Base-by-base conservation (phyloP, 441 rosid species). In the Theobroma grandiflorum region DNA sequence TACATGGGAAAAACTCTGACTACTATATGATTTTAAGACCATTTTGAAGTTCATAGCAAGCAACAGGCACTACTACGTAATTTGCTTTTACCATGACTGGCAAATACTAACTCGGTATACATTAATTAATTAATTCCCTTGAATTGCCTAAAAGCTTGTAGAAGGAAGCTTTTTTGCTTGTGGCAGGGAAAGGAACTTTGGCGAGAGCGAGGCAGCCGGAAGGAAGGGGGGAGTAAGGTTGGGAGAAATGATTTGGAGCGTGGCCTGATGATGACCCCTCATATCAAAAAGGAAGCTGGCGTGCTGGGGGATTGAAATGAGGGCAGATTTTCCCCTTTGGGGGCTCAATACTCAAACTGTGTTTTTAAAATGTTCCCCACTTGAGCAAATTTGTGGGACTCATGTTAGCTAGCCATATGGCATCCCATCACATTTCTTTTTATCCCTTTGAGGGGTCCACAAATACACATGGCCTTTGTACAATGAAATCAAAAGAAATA, bases 161-260 rank as follows among this genome's bases (percentile, higher is more conserved):
- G 50, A 31, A 71, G 33, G 62, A 52, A 53, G 18, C 76, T 14
- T 72, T 73, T 72, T 72, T 52, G 63, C 45, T 72, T 38, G 31
- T 74, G 52, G 35, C 52, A 58, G 42, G 66, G n/a, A 74, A 58
- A 74, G 77, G 40, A 74, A 59, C 53, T 58, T 74, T 74, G 77
- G 58, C 22, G 6, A 45, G 49, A 20, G 67, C 53, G 20, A 40
- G 52, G 77, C 53, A 55, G 31, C 31, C 1, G 31, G 7, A 6
- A 40, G 47, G 45, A 0, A 8, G 63, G 65, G 37, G 2, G 45
- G 47, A 72, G 8, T 31, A 80, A 76, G 75, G 73, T 64, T 75
- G 82, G 85, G 86, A 57, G 91, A 74, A 86, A 91, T 90, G 92
- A 91, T 92, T 85, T 76, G 82, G 86, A 50, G 85, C 81, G 87